phyloP scores from a whole-genome alignment of 1,139 yeast species.

The Pichia sp. region DNA sequence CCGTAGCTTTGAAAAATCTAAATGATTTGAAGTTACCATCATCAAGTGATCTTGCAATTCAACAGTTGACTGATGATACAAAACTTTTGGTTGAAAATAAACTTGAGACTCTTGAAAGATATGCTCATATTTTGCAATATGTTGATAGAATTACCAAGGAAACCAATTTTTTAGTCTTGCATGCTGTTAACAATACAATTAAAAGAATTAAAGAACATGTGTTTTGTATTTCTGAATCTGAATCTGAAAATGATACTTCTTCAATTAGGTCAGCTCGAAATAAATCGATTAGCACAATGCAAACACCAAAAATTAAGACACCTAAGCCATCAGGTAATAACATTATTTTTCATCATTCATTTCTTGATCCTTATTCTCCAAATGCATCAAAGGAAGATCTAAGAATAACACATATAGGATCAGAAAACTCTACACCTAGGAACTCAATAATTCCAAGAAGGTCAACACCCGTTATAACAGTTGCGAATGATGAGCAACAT shows the following conservation, averaged over 20 bases:
- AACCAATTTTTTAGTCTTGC: constrained; percentile 66
- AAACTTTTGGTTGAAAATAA: constrained; percentile 55
- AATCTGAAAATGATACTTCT: constrained; percentile 15
- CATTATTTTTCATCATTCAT: constrained; percentile 37
- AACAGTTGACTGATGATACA: constrained; percentile 62
- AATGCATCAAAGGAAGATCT: constrained; percentile 10
- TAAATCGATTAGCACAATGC: constrained; percentile 3
- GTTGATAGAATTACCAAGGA: constrained; percentile 77
- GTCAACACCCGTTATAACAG: constrained; percentile 22
- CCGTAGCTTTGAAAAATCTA: constrained; percentile 53
- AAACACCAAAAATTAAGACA: constrained; percentile 6
- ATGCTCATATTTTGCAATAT: constrained; percentile 71
- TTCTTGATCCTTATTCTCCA: constrained; percentile 32
- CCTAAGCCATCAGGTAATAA: constrained; percentile 15
- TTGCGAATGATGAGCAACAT: constrained; percentile 11
- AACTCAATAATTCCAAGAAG: constrained; percentile 17
- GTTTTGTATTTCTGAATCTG: constrained; percentile 19
- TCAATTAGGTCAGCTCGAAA: constrained; percentile 5
- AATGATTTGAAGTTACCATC: constrained; percentile 49
- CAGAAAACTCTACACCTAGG: constrained; percentile 35
- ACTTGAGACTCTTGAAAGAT: constrained; percentile 65
- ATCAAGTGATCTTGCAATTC: constrained; percentile 60
- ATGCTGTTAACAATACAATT: constrained; percentile 61
- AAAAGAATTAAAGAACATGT: constrained; percentile 43
- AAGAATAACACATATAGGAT: neutral